Percentiles rank a stretch among this genome's conserved stretches.
Conservation (phyloP, 2,329 filamentous ascomycete genomes). For the Fusarium buxicola region DNA sequence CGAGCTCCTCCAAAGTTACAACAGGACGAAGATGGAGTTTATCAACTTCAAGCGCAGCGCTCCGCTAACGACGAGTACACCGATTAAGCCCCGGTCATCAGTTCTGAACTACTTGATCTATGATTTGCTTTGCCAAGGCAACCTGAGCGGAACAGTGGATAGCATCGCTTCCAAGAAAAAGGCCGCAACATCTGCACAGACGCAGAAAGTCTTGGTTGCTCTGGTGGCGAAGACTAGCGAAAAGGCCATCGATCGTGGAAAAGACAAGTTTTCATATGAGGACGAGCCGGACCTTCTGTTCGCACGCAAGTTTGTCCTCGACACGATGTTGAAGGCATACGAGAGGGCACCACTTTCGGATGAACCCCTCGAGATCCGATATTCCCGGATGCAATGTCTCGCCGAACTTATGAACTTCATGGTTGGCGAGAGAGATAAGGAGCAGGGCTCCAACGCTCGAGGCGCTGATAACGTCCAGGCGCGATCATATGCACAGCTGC, state of each 20-base stretch:
- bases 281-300: slow-evolving; percentile 88
- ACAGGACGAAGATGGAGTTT: slow-evolving; percentile 95
- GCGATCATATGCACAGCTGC: slow-evolving; percentile 83
- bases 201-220: slow-evolving; percentile 86
- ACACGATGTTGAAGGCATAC: slow-evolving; percentile 91
- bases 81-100: slow-evolving; percentile 92
- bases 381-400: slow-evolving; percentile 86
- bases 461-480: slow-evolving; percentile 54
- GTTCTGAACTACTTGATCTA: slow-evolving; percentile 94
- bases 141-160: slow-evolving; percentile 76
- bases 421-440: slow-evolving; percentile 82
- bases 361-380: slow-evolving; percentile 86
- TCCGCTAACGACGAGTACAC: slow-evolving; percentile 84
- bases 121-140: slow-evolving; percentile 73
- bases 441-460: slow-evolving; percentile 59
- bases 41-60: slow-evolving; percentile 98
- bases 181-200: slow-evolving; percentile 84
- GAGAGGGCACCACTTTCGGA: slow-evolving; percentile 84
- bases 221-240: slow-evolving; percentile 91
- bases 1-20: slow-evolving; percentile 92
- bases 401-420: slow-evolving; percentile 94
- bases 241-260: slow-evolving; percentile 68
- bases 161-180: slow-evolving; percentile 86
- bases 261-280: slow-evolving; percentile 73
- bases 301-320: slow-evolving; percentile 93